Base-by-base conservation (phyloP, 371 early-diverging fungal genomes). In the Syncephalis plumigaleata region DNA sequence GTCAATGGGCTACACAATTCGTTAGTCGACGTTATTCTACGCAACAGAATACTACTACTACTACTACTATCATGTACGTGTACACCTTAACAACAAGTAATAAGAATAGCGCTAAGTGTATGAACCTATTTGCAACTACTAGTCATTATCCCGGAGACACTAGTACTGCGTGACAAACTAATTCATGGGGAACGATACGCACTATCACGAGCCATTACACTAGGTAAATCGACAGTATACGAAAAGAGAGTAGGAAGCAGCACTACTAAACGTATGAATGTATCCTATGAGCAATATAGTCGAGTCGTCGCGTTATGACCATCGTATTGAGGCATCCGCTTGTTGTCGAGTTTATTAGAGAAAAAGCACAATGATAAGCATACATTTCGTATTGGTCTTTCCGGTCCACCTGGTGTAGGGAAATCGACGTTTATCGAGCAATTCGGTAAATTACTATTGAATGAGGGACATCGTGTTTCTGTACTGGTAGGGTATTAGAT, bases 361-460 rank as follows among this genome's bases (percentile, higher is more conserved):
- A 15, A 44, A 49, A 37, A 52, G 47, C 16, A 46, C 45, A 2
- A 36, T 44, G 0, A 50, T 46, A 13, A 52, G 37, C 45, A 23
- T 39, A 66, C 72, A 20, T 75, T 76, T 54, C 67, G 83, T 25
- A 80, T 84, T 36, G 85, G 83, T 2, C 63, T 84, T 21, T 75
- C 78, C 20, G 86, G 86, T 9, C 61, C 79, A 4, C 86, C 86
- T 0, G 86, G 86, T 0, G 84, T 84, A 8, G 86, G 84, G 1
- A 85, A 85, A 54, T 79, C 79, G 20, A 77, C 80, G 20, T 85
- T 85, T 52, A 84, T 85, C 45, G 86, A 85, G 52, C 55, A 73
- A 0, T 81, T 85, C 55, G 84, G 84, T 42, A 76, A 75, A 71
- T 64, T 60, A 31, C 61, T 85, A 15, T 48, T 84, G 4, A 54